These are phyloP conservation scores for Aphanoascus verrucosus DNA, from an alignment of 2,329 filamentous ascomycete species.

Conservation along the genomic window DNA sequence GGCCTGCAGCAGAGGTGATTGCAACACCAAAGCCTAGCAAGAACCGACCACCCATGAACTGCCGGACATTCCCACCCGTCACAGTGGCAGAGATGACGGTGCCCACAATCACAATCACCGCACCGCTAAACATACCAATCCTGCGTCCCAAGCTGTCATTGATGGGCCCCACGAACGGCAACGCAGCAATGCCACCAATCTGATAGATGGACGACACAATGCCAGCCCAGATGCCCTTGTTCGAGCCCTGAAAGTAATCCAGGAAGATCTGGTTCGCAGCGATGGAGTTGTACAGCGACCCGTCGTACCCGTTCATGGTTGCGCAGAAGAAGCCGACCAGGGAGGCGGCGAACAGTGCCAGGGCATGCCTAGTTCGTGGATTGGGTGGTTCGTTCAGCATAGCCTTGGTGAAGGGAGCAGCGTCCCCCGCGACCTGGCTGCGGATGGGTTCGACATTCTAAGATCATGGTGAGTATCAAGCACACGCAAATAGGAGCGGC, in stretches of 20 bases:
- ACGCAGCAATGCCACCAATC: slow-evolving; percentile 37
- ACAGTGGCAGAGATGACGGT: slow-evolving; percentile 43
- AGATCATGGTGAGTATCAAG: background rate
- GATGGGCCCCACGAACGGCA: slow-evolving; percentile 39
- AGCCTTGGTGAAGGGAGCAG: slow-evolving; percentile 29
- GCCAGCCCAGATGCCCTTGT: slow-evolving; percentile 36
- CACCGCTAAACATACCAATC: slow-evolving; percentile 47
- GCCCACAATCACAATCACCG: slow-evolving; percentile 42
- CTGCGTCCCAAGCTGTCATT: slow-evolving; percentile 44
- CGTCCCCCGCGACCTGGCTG: background rate
- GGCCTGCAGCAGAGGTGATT: slow-evolving; percentile 49
- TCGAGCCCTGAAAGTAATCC: slow-evolving; percentile 33
- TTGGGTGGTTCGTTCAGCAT: slow-evolving; percentile 41
- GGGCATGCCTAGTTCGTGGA: slow-evolving; percentile 3
- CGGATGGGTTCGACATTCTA: background rate
- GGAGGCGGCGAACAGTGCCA: slow-evolving; percentile 16
- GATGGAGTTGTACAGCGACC: slow-evolving; percentile 45
- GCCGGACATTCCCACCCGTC: slow-evolving; percentile 30
- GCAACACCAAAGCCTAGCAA: slow-evolving; percentile 49
- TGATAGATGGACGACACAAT: slow-evolving; percentile 40
- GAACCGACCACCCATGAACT: slow-evolving; percentile 49
- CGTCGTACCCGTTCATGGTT: slow-evolving; percentile 50
- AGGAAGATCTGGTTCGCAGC: slow-evolving; percentile 40
- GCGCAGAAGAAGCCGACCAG: slow-evolving; percentile 36
- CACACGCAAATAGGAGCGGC: background rate